Base-by-base conservation (phyloP, 2,329 filamentous ascomycete genomes). In the Pestalotiopsis sp. region DNA sequence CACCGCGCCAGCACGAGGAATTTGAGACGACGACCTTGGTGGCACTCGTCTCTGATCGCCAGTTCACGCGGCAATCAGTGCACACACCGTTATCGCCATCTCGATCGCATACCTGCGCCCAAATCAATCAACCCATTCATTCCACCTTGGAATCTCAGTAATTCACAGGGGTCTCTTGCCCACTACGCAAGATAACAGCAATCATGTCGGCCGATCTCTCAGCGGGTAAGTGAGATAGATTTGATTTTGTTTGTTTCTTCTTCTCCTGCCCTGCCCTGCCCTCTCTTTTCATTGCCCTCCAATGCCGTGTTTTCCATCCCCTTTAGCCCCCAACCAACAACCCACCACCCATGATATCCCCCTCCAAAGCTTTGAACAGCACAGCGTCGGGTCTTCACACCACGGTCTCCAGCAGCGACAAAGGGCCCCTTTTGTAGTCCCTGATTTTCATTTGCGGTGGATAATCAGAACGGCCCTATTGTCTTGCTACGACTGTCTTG, bases 121-220 rank as follows among this genome's bases (percentile, higher is more conserved):
- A 52, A 20, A 45, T 52, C 36, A 38, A 23, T 12, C 27, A 31
- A 38, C 13, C 12, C 27, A 31, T 12, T 13, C 60, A 63, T 39
- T 38, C 60, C 60, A 63, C 36, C n/a, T 27, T 25, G 25, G 60
- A 62, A 39, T 23, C n/a, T 27, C 56, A 59, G 23, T 59, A 23
- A 52, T 52, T 52, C 57, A 25, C 57, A 31, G 57, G 57, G 57
- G 27, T 25, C 57, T 59, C 25, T 13, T 36, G 36, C 39, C 38
- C 36, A 49, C 27, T 31, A 31, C 27, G 27, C 27, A 31, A 31
- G 45, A 23, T 27, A 45, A 66, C 41, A 66, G 49, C 38, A 61
- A 64, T 52, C 57, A 70, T 70, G 68, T 70, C 66, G 59, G 68
- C 66, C 68, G 68, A 70, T 70, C 63, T 66, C 5, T 68, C 66